Conservation (phyloP, 257 asterid species). For the Salvia hispanica region DNA sequence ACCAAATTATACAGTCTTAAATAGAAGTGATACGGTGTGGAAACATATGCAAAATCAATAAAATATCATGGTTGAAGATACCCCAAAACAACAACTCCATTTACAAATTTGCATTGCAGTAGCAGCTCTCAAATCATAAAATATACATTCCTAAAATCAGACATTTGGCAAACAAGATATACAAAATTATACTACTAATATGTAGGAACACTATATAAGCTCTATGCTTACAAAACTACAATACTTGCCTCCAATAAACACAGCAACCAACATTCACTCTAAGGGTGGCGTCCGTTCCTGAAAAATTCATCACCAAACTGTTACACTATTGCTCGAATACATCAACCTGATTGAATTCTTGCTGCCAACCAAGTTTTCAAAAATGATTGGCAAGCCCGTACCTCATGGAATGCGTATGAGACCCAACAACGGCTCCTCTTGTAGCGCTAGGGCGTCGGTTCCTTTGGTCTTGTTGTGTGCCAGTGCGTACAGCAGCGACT, state of each 20-base stretch:
- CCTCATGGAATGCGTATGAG: constrained; percentile 51
- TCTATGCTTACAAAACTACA: constrained; percentile 42
- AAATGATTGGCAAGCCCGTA: constrained; percentile 29
- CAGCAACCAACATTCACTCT: constrained; percentile 10
- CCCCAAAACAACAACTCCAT: constrained; percentile 24
- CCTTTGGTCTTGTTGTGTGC: constrained; percentile 72
- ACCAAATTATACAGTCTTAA: not conserved
- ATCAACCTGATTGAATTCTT: not conserved
- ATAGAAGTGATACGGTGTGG: not conserved
- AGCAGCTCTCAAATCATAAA: constrained; percentile 33
- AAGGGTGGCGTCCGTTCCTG: constrained; percentile 47
- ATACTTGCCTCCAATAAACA: constrained; percentile 25
- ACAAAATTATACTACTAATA: constrained; percentile 29
- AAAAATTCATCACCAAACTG: constrained; percentile 23
- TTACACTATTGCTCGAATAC: not conserved
- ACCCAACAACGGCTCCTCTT: constrained; percentile 54
- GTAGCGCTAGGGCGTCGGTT: constrained; percentile 48
- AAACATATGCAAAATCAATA: not conserved
- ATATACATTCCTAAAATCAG: constrained; percentile 35
- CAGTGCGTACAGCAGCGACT: constrained; percentile 62
- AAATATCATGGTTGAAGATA: not conserved
- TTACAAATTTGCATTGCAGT: constrained; percentile 29
- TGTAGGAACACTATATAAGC: constrained; percentile 29
- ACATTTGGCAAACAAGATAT: constrained; percentile 37
- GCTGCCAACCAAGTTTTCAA: not conserved